phyloP scores from a whole-genome alignment of 23 red algal species.

The Gracilaria gracilis region DNA sequence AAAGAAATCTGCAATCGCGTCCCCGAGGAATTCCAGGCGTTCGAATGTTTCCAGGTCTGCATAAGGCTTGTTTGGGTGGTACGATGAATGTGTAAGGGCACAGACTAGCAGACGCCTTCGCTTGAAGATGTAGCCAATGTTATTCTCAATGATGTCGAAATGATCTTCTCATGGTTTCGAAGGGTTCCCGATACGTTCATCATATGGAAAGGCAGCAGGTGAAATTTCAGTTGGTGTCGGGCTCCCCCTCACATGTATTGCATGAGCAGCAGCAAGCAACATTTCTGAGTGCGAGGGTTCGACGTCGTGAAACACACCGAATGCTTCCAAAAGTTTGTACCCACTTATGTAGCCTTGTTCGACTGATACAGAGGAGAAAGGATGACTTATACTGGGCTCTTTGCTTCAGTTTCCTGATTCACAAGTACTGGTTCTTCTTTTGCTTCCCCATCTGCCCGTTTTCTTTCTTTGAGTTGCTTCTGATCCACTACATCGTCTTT shows the following conservation, averaged over 20 bases:
- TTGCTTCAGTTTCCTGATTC: background rate
- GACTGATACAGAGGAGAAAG: slow-evolving; percentile 29
- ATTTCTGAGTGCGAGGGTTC: slow-evolving; percentile 69
- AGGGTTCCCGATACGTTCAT: slow-evolving; percentile 39
- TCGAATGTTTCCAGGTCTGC: slow-evolving; percentile 61
- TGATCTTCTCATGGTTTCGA: slow-evolving; percentile 66
- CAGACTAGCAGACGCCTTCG: slow-evolving; percentile 58
- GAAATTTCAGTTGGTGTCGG: slow-evolving; percentile 38
- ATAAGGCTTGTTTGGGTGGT: slow-evolving; percentile 7
- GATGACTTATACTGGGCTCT: background rate
- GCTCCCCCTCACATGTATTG: slow-evolving; percentile 36
- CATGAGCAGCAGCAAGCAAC: slow-evolving; percentile 69
- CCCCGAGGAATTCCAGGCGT: slow-evolving; percentile 79
- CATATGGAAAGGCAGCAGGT: slow-evolving; percentile 40
- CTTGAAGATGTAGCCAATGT: slow-evolving; percentile 62
- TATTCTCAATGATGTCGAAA: slow-evolving; percentile 62
- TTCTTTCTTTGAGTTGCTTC: background rate
- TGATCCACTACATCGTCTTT: background rate
- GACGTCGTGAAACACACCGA: slow-evolving; percentile 42
- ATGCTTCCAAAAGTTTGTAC: slow-evolving; percentile 57
- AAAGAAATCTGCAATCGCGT: slow-evolving; percentile 70
- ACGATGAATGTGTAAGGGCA: slow-evolving; percentile 70
- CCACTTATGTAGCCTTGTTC: slow-evolving; percentile 53
- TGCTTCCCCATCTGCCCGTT: background rate
- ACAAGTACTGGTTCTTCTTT: slow-evolving; percentile 39